phyloP scores from a whole-genome alignment of 2,329 filamentous ascomycete species.

The Beauveria scarabaeidicola region DNA sequence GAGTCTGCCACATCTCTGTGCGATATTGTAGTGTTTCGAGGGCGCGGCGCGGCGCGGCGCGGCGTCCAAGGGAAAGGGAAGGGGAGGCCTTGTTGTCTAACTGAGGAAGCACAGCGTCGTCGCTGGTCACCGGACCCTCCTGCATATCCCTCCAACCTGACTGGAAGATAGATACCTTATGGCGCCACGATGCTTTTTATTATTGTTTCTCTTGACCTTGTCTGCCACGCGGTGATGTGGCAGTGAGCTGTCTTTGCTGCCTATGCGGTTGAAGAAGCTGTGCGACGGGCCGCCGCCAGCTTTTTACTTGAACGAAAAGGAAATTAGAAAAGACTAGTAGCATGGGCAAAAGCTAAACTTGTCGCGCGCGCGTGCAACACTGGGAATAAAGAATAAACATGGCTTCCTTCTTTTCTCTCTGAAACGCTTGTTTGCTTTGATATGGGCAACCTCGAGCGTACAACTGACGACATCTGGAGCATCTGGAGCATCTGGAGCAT shows the following conservation, averaged over 20 bases:
- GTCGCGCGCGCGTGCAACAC: not conserved
- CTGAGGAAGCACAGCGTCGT: slow-evolving; percentile 2
- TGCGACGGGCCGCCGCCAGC: not conserved
- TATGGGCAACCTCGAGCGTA: not conserved
- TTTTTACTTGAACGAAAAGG: not conserved
- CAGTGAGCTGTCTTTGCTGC: slow-evolving; percentile 1
- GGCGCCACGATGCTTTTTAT: not conserved
- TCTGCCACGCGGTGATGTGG: not conserved
- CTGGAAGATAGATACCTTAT: not conserved
- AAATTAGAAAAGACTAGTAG: not conserved
- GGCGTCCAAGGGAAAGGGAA: not conserved
- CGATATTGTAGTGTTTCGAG: slow-evolving; percentile 8
- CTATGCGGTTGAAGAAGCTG: slow-evolving; percentile 1
- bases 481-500: too few species aligned
- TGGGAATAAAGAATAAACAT: not conserved
- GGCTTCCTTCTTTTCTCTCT: not conserved
- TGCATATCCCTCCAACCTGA: slow-evolving; percentile 6
- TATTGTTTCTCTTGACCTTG: not conserved
- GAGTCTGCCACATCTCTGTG: not conserved
- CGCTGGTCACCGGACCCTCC: slow-evolving; percentile 9
- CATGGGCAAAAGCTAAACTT: not conserved
- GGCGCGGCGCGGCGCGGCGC: not conserved
- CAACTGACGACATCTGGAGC: not conserved
- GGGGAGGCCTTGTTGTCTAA: not conserved
- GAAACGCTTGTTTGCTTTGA: slow-evolving; percentile 1